Conservation (phyloP, 1,139 yeast species). For the Scheffersomyces segobiensis region DNA sequence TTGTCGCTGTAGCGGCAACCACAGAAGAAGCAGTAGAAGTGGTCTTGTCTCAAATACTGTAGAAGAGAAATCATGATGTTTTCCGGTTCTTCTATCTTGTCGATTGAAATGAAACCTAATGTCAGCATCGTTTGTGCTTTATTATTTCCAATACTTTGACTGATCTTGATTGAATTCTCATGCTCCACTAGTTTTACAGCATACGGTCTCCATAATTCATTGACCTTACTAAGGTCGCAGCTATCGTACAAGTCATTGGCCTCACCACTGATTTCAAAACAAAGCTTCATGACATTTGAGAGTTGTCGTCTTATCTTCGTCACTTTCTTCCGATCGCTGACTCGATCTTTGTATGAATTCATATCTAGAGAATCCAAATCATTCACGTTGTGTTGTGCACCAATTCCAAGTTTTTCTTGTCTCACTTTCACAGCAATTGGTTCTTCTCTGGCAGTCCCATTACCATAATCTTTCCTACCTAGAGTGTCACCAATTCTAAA, state of each 20-base stretch:
- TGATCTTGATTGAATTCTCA: background rate
- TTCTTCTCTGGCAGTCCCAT: background rate
- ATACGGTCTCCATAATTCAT: conserved; percentile 26
- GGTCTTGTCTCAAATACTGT: conserved; percentile 33
- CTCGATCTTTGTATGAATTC: conserved; percentile 1
- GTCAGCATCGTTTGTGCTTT: background rate
- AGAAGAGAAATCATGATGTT: conserved; percentile 10
- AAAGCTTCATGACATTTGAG: conserved; percentile 19
- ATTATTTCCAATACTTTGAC: background rate
- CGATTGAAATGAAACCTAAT: background rate
- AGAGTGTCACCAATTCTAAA: conserved; percentile 45
- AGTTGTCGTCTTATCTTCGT: conserved; percentile 5
- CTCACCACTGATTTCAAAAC: conserved; percentile 31
- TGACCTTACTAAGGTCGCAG: conserved; percentile 12
- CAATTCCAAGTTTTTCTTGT: conserved; percentile 12
- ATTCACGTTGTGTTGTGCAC: conserved; percentile 4
- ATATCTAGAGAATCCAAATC: conserved; percentile 1
- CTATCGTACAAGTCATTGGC: conserved; percentile 13
- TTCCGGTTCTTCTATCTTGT: background rate
- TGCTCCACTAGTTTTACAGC: conserved; percentile 7
- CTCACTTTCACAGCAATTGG: conserved; percentile 12
- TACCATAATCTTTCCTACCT: conserved; percentile 22
- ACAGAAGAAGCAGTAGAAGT: conserved; percentile 50
- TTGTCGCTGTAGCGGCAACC: conserved; percentile 36
- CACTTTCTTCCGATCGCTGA: conserved; percentile 3